phyloP scores from a whole-genome alignment of 306 rosid species.

The Styphnolobium japonicum region DNA sequence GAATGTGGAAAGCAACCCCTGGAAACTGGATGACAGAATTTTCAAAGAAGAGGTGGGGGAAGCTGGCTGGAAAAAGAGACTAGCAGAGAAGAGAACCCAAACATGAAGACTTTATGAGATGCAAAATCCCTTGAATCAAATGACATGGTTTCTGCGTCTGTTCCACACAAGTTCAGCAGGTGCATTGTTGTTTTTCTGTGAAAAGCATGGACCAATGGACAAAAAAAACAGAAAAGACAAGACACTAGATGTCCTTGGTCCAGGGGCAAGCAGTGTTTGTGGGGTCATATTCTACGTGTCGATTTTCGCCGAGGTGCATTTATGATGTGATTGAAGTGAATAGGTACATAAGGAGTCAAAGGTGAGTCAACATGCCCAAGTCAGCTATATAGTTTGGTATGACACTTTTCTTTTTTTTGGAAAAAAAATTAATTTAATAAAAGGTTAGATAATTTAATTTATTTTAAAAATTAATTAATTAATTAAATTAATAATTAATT shows the following conservation, averaged over 20 bases:
- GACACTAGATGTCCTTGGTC: too few relatives aligned
- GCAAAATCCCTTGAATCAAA: background rate
- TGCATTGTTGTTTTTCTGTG: background rate
- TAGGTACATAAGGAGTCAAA: background rate
- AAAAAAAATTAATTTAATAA: too few relatives aligned
- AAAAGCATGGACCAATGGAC: constrained; percentile 12
- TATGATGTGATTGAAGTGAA: background rate
- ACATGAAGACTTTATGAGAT: background rate
- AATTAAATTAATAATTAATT: too few relatives aligned
- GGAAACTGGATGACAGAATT: background rate
- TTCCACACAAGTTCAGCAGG: background rate
- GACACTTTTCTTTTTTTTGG: too few relatives aligned
- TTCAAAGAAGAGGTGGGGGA: background rate
- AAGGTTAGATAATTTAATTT: too few relatives aligned
- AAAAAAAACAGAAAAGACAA: constrained; percentile 5
- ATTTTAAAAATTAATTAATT: too few relatives aligned
- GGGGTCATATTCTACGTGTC: constrained; percentile 4
- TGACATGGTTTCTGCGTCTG: background rate
- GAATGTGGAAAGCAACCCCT: background rate
- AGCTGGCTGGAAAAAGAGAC: background rate
- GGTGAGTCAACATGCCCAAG: too few relatives aligned
- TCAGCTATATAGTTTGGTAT: too few relatives aligned
- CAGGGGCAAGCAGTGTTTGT: too few relatives aligned
- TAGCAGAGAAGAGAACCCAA: background rate
- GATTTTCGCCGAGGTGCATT: background rate